Conservation (phyloP, 2,329 filamentous ascomycete genomes). For the Daldinia sp. region DNA sequence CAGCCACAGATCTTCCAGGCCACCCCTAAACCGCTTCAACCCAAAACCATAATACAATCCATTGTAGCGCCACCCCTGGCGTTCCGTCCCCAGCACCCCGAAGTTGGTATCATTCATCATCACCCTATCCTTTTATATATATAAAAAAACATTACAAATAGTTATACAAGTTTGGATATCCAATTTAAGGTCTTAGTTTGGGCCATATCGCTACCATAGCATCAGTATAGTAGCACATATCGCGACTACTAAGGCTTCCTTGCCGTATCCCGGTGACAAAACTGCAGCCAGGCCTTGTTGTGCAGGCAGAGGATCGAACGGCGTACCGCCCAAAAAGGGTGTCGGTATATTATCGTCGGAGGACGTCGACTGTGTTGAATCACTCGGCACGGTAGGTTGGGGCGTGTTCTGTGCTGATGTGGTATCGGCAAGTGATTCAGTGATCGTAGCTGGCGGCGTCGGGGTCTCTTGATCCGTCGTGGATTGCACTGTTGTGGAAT, state of each 20-base stretch:
- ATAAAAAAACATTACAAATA: conserved; percentile 35
- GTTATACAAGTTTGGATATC: conserved; percentile 18
- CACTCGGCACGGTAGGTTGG: conserved; percentile 19
- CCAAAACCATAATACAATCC: neutral
- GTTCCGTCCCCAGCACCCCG: conserved; percentile 1
- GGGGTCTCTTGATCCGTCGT: conserved; percentile 19
- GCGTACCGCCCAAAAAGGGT: conserved; percentile 28
- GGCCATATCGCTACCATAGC: conserved; percentile 14
- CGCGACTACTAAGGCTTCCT: conserved; percentile 9
- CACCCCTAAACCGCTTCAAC: neutral
- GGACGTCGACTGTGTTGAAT: conserved; percentile 17
- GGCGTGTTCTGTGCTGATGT: conserved; percentile 20
- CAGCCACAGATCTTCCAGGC: neutral
- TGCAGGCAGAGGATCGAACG: conserved; percentile 28
- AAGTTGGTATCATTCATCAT: conserved; percentile 5
- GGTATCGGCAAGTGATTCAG: conserved; percentile 2
- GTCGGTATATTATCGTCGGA: conserved; percentile 14
- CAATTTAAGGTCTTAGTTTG: conserved; percentile 1
- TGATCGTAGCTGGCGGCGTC: neutral
- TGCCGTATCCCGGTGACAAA: conserved; percentile 10
- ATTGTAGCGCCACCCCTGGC: neutral
- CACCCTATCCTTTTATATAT: conserved; percentile 11
- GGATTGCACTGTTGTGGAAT: conserved; percentile 18
- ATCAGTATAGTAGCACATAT: conserved; percentile 20
- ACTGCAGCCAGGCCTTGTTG: conserved; percentile 5